Percentiles rank a stretch among this genome's conserved stretches.
Evolutionary conservation across 1,139 yeast species (phyloP).

Genomic region (Blastobotrys serpentis): DNA sequence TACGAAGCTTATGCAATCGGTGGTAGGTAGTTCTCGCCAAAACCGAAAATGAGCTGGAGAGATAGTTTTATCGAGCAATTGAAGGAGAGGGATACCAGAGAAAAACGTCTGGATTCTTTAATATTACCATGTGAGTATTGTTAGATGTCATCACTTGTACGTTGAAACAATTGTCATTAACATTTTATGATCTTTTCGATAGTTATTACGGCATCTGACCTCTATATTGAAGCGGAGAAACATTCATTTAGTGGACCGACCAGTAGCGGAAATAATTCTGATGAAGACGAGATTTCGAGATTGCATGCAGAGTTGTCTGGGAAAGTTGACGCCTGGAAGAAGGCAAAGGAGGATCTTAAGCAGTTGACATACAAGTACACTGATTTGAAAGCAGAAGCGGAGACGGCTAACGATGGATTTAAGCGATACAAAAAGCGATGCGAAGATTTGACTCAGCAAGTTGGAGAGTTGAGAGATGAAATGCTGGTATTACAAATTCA

Average conservation of each 20-base stretch:
- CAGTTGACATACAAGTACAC: slow-evolving; percentile 12
- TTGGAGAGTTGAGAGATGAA: slow-evolving; percentile 67
- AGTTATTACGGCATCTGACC: slow-evolving; percentile 20
- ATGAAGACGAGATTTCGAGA: slow-evolving; percentile 23
- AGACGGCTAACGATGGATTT: neutral
- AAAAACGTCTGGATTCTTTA: slow-evolving; percentile 25
- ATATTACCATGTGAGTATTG: slow-evolving; percentile 28
- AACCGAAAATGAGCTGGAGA: neutral
- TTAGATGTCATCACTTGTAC: neutral
- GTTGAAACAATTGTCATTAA: neutral
- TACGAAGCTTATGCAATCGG: too few relatives aligned
- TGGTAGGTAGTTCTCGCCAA: too few relatives aligned
- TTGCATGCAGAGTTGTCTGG: slow-evolving; percentile 27
- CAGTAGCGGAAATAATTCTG: slow-evolving; percentile 5
- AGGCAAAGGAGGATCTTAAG: slow-evolving; percentile 15
- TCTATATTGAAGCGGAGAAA: slow-evolving; percentile 14
- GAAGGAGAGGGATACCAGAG: slow-evolving; percentile 31
- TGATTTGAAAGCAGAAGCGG: slow-evolving; percentile 1
- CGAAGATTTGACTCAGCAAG: slow-evolving; percentile 21
- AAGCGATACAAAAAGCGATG: slow-evolving; percentile 12
- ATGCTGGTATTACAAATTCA: slow-evolving; percentile 68
- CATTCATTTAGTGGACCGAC: neutral
- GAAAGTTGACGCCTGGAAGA: slow-evolving; percentile 13
- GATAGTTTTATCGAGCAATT: slow-evolving; percentile 34
- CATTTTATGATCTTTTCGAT: neutral